phyloP scores from a whole-genome alignment of 768 basidiomycete species.

The Polyporus arcularius region DNA sequence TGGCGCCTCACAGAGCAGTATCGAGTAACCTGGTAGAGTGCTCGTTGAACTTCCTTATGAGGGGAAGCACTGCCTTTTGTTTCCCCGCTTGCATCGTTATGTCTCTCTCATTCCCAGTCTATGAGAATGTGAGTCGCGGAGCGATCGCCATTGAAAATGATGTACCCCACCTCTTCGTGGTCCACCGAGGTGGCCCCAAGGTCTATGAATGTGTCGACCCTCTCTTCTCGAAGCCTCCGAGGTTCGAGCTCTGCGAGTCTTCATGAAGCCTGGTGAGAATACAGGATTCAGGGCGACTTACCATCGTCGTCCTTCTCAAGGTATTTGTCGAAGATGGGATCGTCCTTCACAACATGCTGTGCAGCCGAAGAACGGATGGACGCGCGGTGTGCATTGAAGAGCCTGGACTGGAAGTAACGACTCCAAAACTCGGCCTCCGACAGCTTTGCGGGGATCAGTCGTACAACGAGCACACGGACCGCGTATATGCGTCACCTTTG shows the following conservation, averaged over 20 bases:
- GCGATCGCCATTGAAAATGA: background rate
- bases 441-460: conserved; percentile 50
- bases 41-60: conserved; percentile 97
- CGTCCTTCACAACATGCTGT: conserved; percentile 85
- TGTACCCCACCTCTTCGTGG: conserved; percentile 70
- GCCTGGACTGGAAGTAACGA: conserved; percentile 93
- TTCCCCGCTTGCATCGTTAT: conserved; percentile 95
- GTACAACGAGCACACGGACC: background rate
- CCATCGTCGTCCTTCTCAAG: conserved; percentile 96
- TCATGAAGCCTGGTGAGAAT: background rate
- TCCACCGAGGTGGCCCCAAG: conserved; percentile 89
- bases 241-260: conserved; percentile 70
- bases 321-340: conserved; percentile 94
- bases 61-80: conserved; percentile 82
- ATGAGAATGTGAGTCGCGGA: background rate
- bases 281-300: conserved; percentile 35
- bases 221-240: conserved; percentile 60
- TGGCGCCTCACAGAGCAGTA: conserved; percentile 63
- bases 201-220: conserved; percentile 78
- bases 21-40: conserved; percentile 90
- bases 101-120: conserved; percentile 91
- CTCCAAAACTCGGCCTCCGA: conserved; percentile 94
- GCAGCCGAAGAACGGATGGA: conserved; percentile 85
- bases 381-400: conserved; percentile 94
- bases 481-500: conserved; percentile 51